A percentile compares a stretch with the other conserved stretches of the same genome.
phyloP scores from a whole-genome alignment of 768 basidiomycete species.

The Gloeostereum incarnatum region DNA sequence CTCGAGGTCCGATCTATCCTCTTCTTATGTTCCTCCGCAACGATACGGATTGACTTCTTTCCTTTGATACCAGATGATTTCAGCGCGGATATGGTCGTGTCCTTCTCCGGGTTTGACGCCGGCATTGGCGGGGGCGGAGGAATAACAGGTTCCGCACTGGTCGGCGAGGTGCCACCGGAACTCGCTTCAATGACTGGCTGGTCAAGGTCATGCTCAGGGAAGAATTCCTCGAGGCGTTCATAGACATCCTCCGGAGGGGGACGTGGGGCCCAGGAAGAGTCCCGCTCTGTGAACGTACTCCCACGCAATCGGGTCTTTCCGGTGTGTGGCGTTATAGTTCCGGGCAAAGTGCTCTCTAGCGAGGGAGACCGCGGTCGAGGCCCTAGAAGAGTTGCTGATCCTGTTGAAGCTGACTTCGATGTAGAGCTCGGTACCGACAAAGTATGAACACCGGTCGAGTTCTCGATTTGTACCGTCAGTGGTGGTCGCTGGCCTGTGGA shows the following conservation, averaged over 20 bases:
- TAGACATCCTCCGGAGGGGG: slow-evolving; percentile 91
- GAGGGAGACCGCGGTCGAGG: slow-evolving; percentile 4
- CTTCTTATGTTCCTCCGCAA: slow-evolving; percentile 83
- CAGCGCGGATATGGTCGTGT: slow-evolving; percentile 5
- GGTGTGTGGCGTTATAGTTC: slow-evolving; percentile 16
- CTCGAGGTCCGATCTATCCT: slow-evolving; percentile 63
- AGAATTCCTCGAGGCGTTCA: slow-evolving; percentile 88
- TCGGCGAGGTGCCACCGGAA: slow-evolving; percentile 74
- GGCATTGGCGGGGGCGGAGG: slow-evolving; percentile 18
- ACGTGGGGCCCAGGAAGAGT: slow-evolving; percentile 80
- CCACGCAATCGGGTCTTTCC: slow-evolving; percentile 22
- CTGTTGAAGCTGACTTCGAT: not conserved
- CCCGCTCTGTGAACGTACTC: slow-evolving; percentile 57
- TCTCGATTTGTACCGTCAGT: slow-evolving; percentile 34
- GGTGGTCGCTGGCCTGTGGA: slow-evolving; percentile 28
- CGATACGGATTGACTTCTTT: slow-evolving; percentile 89
- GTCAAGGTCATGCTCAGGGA: slow-evolving; percentile 94
- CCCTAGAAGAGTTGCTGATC: not conserved
- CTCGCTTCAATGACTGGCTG: slow-evolving; percentile 88
- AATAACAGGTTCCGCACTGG: slow-evolving; percentile 42
- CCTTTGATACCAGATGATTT: slow-evolving; percentile 41
- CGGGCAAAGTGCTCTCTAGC: slow-evolving; percentile 12
- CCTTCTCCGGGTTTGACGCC: too few species aligned
- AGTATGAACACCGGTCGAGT: slow-evolving; percentile 10
- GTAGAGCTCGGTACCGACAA: slow-evolving; percentile 8